These are phyloP conservation scores for Debaryomyces castellii DNA, from an alignment of 805 yeast species.

Conservation along the genomic window DNA sequence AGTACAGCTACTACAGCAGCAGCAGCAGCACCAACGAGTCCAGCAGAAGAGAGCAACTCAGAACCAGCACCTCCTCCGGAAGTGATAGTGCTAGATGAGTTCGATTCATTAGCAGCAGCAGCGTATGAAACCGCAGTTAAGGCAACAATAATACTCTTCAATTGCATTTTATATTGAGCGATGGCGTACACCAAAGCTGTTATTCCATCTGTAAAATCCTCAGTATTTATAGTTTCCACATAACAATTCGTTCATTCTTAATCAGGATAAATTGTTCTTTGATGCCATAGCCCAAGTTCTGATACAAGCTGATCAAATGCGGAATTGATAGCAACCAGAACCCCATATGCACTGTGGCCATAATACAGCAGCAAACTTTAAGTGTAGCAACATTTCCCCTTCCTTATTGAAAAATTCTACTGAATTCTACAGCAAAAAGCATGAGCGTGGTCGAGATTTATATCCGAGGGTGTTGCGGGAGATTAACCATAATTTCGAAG, in stretches of 20 bases:
- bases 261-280: not conserved
- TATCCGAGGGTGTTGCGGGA: not conserved
- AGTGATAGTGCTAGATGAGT: conserved; percentile 34
- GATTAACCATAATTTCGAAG: not conserved
- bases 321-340: not conserved
- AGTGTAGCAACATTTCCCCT: not conserved
- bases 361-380: not conserved
- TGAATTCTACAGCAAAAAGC: not conserved
- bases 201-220: not conserved
- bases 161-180: conserved; percentile 54
- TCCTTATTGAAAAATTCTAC: not conserved
- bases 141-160: conserved; percentile 65
- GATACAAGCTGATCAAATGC: not conserved
- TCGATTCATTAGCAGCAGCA: conserved; percentile 56
- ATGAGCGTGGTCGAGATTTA: not conserved
- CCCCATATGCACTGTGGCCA: not conserved
- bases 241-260: not conserved
- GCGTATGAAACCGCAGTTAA: conserved; percentile 71
- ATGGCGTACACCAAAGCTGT: not conserved
- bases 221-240: conserved; percentile 5
- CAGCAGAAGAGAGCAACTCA: conserved; percentile 45
- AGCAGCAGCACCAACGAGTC: conserved; percentile 78
- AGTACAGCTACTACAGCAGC: conserved; percentile 75
- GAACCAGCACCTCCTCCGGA: conserved; percentile 49
- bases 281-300: not conserved